Percentiles rank a stretch among this genome's conserved stretches.
These are phyloP conservation scores for Coemansia sp. DNA, from an alignment of 192 early-diverging fungal species.

Conservation along the genomic window DNA sequence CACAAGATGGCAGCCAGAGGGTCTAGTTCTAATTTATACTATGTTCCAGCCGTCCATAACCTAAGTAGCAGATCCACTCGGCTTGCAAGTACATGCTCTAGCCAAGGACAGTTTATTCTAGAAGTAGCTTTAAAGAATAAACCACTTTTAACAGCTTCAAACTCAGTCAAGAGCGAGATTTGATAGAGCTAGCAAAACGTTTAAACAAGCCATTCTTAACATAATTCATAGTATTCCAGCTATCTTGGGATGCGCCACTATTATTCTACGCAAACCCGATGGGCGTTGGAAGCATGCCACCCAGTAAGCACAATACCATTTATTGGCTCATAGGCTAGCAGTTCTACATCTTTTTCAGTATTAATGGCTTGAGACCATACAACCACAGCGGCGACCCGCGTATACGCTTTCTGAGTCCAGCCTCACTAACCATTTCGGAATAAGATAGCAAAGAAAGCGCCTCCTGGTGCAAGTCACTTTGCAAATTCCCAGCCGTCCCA, in stretches of 20 bases:
- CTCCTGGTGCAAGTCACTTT: slow-evolving; percentile 55
- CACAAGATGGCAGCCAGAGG: too few species aligned
- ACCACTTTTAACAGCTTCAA: neutral
- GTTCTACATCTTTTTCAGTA: slow-evolving; percentile 45
- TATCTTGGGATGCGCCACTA: neutral
- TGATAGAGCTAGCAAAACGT: slow-evolving; percentile 16
- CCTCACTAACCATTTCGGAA: slow-evolving; percentile 31
- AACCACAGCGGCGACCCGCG: slow-evolving; percentile 47
- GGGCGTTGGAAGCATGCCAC: neutral
- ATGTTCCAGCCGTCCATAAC: too few species aligned
- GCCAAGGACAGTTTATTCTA: neutral
- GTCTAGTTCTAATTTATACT: too few species aligned
- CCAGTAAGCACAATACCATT: neutral
- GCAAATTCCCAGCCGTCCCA: slow-evolving; percentile 57
- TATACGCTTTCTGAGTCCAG: slow-evolving; percentile 19
- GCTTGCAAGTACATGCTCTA: neutral
- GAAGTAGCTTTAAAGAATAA: neutral
- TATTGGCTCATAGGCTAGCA: neutral
- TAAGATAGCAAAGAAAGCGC: slow-evolving; percentile 29
- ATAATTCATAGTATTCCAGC: neutral
- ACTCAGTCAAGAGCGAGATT: slow-evolving; percentile 8
- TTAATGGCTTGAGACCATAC: slow-evolving; percentile 40
- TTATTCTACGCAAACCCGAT: neutral
- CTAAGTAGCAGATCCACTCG: too few species aligned
- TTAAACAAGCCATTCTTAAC: slow-evolving; percentile 15